These are phyloP conservation scores for Neurospora crassa DNA, from an alignment of 2,329 filamentous ascomycete genomes.

Conservation along the genomic window DNA sequence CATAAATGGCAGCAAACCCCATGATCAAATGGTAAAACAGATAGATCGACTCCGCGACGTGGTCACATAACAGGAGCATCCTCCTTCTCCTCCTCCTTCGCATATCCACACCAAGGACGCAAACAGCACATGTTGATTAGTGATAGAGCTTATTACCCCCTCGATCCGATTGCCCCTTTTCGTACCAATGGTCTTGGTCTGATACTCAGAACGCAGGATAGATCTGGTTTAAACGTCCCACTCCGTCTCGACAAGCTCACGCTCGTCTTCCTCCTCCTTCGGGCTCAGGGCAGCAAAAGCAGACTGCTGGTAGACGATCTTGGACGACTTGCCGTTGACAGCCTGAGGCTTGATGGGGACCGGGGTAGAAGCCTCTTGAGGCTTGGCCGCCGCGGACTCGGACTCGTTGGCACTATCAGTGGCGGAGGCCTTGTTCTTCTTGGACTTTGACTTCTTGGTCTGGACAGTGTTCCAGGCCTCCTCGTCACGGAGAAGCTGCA, in stretches of 20 bases:
- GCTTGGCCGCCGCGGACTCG: conserved; percentile 14
- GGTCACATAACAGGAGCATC: not conserved
- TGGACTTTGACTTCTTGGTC: conserved; percentile 33
- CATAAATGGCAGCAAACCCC: conserved; percentile 3
- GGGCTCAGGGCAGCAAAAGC: conserved; percentile 41
- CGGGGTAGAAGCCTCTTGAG: conserved; percentile 14
- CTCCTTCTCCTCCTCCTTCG: not conserved
- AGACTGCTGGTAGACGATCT: conserved; percentile 29
- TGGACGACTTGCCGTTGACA: conserved; percentile 18
- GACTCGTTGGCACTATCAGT: conserved; percentile 20
- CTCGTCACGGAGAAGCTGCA: conserved; percentile 47
- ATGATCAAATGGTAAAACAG: not conserved
- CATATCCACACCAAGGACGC: not conserved
- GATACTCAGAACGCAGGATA: not conserved
- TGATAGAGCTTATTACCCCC: not conserved
- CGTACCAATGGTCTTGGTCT: not conserved
- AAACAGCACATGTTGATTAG: not conserved
- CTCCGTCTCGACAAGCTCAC: conserved; percentile 35
- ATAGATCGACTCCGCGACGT: not conserved
- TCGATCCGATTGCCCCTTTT: not conserved
- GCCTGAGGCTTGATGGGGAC: conserved; percentile 16
- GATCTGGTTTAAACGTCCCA: conserved; percentile 41
- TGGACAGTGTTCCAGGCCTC: conserved; percentile 51
- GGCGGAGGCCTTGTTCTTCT: conserved; percentile 32
- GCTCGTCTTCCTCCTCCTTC: conserved; percentile 30